Evolutionary conservation across 208 protist species (phyloP).

Genomic region (Porcisia hertigi): DNA sequence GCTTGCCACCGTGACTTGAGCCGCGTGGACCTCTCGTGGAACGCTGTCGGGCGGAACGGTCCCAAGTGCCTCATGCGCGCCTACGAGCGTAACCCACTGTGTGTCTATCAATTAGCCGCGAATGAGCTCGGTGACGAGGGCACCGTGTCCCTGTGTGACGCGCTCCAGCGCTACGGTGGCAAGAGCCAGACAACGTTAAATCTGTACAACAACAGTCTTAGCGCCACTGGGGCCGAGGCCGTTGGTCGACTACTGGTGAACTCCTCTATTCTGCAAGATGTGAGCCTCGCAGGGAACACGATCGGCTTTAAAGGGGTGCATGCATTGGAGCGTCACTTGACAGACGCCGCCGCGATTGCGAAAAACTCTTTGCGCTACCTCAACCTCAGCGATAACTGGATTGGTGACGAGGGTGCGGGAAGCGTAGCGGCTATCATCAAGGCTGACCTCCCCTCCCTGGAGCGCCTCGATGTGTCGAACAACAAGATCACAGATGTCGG

Average conservation of each 20-base stretch:
- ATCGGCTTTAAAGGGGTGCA: constrained; percentile 76
- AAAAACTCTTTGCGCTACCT: constrained; percentile 45
- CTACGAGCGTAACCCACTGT: constrained; percentile 78
- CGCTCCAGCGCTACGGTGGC: constrained; percentile 63
- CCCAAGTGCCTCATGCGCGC: constrained; percentile 76
- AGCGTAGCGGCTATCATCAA: constrained; percentile 66
- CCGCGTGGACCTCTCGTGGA: constrained; percentile 82
- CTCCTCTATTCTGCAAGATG: constrained; percentile 60
- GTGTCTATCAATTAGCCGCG: constrained; percentile 68
- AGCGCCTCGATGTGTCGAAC: constrained; percentile 64
- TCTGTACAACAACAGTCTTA: constrained; percentile 74
- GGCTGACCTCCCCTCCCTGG: constrained; percentile 54
- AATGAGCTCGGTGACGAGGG: constrained; percentile 83
- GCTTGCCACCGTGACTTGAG: constrained; percentile 83
- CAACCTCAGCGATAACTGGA: constrained; percentile 72
- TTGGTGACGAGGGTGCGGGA: constrained; percentile 79
- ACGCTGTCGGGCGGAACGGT: constrained; percentile 74
- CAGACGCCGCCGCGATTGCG: constrained; percentile 29
- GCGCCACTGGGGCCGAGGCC: constrained; percentile 60
- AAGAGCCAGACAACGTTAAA: constrained; percentile 72
- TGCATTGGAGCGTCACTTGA: constrained; percentile 48
- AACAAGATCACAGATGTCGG: constrained; percentile 79
- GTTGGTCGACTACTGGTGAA: constrained; percentile 66
- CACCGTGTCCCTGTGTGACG: constrained; percentile 61
- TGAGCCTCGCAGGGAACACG: constrained; percentile 79